phyloP scores from a whole-genome alignment of 148 eudicot genomes.

The Chenopodium suecicum region DNA sequence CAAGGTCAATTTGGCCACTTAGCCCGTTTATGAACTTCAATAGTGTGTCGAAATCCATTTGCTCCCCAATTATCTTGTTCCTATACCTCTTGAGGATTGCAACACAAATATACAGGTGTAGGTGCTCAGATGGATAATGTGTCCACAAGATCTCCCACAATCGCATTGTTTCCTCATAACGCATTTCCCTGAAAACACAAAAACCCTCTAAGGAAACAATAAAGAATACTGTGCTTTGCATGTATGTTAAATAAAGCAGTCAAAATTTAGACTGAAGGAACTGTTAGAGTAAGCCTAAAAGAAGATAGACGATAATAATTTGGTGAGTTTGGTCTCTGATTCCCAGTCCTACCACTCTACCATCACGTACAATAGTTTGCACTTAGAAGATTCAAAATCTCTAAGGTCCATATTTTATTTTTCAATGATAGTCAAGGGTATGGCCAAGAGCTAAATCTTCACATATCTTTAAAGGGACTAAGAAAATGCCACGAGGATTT shows the following conservation, averaged over 20 bases:
- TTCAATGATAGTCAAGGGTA: neutral
- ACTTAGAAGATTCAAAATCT: neutral
- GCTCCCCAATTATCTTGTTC: constrained; percentile 78
- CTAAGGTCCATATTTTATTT: neutral
- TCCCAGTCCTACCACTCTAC: neutral
- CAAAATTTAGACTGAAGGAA: neutral
- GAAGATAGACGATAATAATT: no score
- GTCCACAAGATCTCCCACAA: constrained; percentile 96
- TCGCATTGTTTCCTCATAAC: constrained; percentile 64
- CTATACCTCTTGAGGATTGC: constrained; percentile 78
- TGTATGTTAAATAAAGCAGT: neutral
- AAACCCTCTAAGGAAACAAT: neutral
- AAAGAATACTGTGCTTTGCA: neutral
- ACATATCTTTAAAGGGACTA: neutral
- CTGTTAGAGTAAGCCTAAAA: no score
- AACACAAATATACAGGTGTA: constrained; percentile 78
- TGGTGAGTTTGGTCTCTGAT: no score
- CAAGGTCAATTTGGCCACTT: constrained; percentile 80
- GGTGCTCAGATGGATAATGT: constrained; percentile 76
- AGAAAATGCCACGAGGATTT: neutral
- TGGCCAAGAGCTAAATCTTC: neutral
- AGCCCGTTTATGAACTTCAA: constrained; percentile 87
- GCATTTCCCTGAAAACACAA: constrained; percentile 61
- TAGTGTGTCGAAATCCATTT: constrained; percentile 93
- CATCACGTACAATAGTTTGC: neutral